Evolutionary conservation across 1,139 yeast genomes (phyloP), one percentile per base, ranked within the genome.

Genomic region (Yamadazyma taylorii): DNA sequence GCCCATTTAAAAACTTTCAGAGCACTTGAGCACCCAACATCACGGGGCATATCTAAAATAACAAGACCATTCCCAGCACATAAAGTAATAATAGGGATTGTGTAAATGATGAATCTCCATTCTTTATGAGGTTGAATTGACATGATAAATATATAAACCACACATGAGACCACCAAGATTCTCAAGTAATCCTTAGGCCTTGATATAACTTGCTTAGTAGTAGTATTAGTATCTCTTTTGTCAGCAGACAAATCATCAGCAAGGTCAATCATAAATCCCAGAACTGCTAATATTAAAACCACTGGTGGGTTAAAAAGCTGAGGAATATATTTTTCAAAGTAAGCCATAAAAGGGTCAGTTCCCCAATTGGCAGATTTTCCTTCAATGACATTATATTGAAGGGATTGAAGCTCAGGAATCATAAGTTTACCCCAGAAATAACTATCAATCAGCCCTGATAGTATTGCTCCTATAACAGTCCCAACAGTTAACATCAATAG

Each of bases 101-200:
- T 67, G 55, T 90, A 92, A 12, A 84, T 65, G 36, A 92, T 79
- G 50, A 90, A 92, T 49, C 97, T 75, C 96, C 96, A 88, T 65
- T 92, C 97, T 58, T 90, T 92, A 51, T 90, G 97, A 2, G 95
- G 92, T 56, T 85, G 95, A 38, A 83, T 58, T 0, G 97, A 89
- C 74, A 89, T 74, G 2, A 77, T 56, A 2, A 67, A 48, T 22
- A 88, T 71, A 55, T 67, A 90, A 9, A 78, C 36, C 3, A 80
- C 26, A 0, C 85, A 63, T 0, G 88, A 66, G 4, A 58, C 33
- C 25, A 53, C 56, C 31, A 70, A 51, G 21, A 66, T 55, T 26
- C 66, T 53, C 32, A 71, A 52, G 1, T n/a, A n/a, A 4, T 72
- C 52, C 24, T 31, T 43, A 24, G 33, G 31, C 24, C 33, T 39